Evolutionary conservation across 345 rosid species (phyloP).

Genomic region (Lepidium africanum): DNA sequence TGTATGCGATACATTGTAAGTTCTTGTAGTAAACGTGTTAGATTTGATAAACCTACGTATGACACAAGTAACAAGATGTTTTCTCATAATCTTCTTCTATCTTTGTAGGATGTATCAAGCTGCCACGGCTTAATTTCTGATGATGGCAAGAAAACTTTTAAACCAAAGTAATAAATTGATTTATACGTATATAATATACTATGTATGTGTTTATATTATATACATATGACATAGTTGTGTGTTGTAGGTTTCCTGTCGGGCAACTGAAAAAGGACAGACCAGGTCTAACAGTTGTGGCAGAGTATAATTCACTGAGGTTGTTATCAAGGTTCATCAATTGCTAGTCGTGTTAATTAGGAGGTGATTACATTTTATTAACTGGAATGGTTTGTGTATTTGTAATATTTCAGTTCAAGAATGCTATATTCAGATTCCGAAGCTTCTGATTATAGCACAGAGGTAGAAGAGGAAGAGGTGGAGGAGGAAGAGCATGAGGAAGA

Average conservation of each 20-base stretch:
- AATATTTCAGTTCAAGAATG: slow-evolving; percentile 17
- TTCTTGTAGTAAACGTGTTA: slow-evolving; percentile 7
- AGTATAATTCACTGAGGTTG: too few species aligned
- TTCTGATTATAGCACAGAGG: too few species aligned
- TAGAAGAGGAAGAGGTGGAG: too few species aligned
- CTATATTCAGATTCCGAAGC: background rate
- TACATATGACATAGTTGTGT: background rate
- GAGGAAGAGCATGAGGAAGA: too few species aligned
- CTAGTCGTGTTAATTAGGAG: background rate
- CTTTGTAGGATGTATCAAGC: slow-evolving; percentile 64
- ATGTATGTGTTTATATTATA: background rate
- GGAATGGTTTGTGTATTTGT: background rate
- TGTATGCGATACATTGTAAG: slow-evolving; percentile 59
- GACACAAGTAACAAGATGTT: background rate
- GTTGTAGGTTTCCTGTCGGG: slow-evolving; percentile 58
- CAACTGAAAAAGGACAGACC: slow-evolving; percentile 62
- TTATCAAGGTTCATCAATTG: slow-evolving; percentile 20
- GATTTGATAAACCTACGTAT: background rate
- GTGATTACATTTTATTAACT: too few species aligned
- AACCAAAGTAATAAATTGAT: slow-evolving; percentile 39
- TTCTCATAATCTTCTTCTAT: background rate
- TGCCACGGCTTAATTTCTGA: slow-evolving; percentile 66
- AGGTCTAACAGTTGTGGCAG: slow-evolving; percentile 53
- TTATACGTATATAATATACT: background rate
- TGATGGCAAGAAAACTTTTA: slow-evolving; percentile 50